Evolutionary conservation across 2,329 filamentous ascomycete genomes (phyloP).

Genomic region (Ophiobolus disseminans): DNA sequence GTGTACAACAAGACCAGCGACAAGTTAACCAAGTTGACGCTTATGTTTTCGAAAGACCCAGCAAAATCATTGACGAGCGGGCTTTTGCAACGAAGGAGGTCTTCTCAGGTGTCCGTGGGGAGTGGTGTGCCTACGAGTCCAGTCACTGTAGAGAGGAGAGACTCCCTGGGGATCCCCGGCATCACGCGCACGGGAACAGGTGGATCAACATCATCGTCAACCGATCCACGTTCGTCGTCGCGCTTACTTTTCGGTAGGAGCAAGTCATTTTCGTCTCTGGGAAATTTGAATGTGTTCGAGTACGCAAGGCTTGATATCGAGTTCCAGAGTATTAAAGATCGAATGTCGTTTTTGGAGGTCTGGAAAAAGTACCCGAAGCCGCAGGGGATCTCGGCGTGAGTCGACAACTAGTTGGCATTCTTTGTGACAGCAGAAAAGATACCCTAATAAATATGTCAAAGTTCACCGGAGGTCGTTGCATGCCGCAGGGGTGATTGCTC

Average conservation of each 20-base stretch:
- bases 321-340: slow-evolving; percentile 36
- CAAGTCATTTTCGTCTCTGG: background rate
- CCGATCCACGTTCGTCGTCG: slow-evolving; percentile 16
- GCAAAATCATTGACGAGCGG: slow-evolving; percentile 35
- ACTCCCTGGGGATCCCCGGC: slow-evolving; percentile 15
- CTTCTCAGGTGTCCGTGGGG: slow-evolving; percentile 13
- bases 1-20: slow-evolving; percentile 32
- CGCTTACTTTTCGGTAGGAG: slow-evolving; percentile 15
- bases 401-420: background rate
- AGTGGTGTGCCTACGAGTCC: slow-evolving; percentile 6
- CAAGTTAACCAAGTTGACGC: slow-evolving; percentile 28
- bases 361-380: slow-evolving; percentile 37
- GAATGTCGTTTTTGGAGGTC: slow-evolving; percentile 34
- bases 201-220: slow-evolving; percentile 21
- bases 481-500: too few species aligned
- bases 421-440: too few species aligned
- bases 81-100: slow-evolving; percentile 30
- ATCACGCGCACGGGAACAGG: slow-evolving; percentile 17
- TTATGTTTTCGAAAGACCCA: slow-evolving; percentile 40
- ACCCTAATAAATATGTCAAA: too few species aligned
- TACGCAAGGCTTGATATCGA: slow-evolving; percentile 38
- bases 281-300: slow-evolving; percentile 35
- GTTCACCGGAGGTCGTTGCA: too few species aligned
- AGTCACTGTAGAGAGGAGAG: slow-evolving; percentile 10
- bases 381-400: slow-evolving; percentile 4